Evolutionary conservation across 106 monocot genomes (phyloP).

Genomic region (Platanthera zijinensis): DNA sequence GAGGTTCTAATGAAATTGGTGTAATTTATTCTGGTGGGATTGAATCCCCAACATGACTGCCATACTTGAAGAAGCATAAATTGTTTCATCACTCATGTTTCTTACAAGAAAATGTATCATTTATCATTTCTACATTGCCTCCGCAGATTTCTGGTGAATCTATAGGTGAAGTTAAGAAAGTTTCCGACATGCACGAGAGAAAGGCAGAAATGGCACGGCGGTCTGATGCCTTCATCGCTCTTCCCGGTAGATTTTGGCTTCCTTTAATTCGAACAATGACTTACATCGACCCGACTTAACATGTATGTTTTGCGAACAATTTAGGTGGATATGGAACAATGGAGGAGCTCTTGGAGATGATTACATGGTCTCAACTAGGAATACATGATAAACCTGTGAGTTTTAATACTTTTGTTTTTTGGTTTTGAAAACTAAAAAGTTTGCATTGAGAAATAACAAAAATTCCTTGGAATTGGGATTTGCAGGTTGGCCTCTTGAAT

Average conservation of each 20-base stretch:
- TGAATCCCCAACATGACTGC: neutral
- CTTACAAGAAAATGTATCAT: conserved; percentile 1
- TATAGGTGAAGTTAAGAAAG: conserved; percentile 64
- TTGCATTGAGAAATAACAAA: neutral
- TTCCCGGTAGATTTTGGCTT: conserved; percentile 48
- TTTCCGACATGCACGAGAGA: conserved; percentile 77
- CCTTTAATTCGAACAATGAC: neutral
- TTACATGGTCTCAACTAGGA: conserved; percentile 95
- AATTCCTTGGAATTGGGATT: neutral
- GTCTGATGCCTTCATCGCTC: conserved; percentile 82
- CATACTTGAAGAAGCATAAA: neutral
- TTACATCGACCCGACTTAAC: neutral
- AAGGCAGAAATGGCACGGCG: conserved; percentile 83
- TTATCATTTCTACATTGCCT: neutral
- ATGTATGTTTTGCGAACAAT: neutral
- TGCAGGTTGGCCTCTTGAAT: conserved; percentile 79
- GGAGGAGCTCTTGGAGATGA: conserved; percentile 97
- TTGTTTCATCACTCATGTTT: neutral
- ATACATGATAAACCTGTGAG: conserved; percentile 91
- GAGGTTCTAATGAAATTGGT: no score
- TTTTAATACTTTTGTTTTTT: neutral
- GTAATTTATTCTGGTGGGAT: no score
- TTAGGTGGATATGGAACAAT: conserved; percentile 95
- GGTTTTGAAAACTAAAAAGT: neutral
- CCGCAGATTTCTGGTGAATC: conserved; percentile 68